Evolutionary conservation across 2,329 filamentous ascomycete genomes (phyloP).

Genomic region (Colletotrichum truncatum): DNA sequence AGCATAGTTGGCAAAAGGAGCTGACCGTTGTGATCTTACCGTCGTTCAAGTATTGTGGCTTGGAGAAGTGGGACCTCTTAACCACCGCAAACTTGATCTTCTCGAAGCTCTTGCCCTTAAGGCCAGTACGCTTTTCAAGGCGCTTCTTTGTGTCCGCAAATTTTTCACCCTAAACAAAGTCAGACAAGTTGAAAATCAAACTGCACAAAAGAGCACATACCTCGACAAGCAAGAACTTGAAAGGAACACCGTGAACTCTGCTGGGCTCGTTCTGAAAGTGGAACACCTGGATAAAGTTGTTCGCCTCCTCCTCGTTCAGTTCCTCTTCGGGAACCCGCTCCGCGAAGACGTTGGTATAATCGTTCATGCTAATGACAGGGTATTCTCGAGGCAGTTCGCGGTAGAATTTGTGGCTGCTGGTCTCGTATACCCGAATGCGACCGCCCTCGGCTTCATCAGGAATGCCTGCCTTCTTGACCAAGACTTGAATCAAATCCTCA

Average conservation of each 20-base stretch:
- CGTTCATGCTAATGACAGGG: slow-evolving; percentile 82
- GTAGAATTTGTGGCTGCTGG: slow-evolving; percentile 83
- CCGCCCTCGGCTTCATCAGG: slow-evolving; percentile 76
- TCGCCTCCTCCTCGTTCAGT: slow-evolving; percentile 59
- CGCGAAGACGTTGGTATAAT: slow-evolving; percentile 84
- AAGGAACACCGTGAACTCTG: slow-evolving; percentile 88
- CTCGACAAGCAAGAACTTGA: slow-evolving; percentile 86
- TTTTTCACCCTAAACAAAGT: slow-evolving; percentile 70
- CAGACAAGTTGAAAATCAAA: neutral
- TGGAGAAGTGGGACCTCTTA: slow-evolving; percentile 75
- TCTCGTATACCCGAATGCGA: slow-evolving; percentile 83
- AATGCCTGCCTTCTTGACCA: slow-evolving; percentile 84
- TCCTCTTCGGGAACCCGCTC: slow-evolving; percentile 83
- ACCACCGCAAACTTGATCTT: slow-evolving; percentile 97
- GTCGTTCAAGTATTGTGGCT: slow-evolving; percentile 85
- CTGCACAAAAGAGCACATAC: slow-evolving; percentile 56
- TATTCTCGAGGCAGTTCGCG: slow-evolving; percentile 78
- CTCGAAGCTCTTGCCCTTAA: slow-evolving; percentile 98
- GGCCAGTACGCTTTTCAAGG: slow-evolving; percentile 89
- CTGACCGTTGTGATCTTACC: slow-evolving; percentile 67
- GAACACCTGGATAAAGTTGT: slow-evolving; percentile 78
- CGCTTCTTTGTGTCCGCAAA: slow-evolving; percentile 95
- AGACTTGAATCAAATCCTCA: slow-evolving; percentile 77
- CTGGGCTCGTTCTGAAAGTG: slow-evolving; percentile 92
- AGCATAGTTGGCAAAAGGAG: neutral